Evolutionary conservation across 2,329 filamentous ascomycete genomes (phyloP), one percentile per base, ranked within the genome.

Genomic region (Septoria petroselini): DNA sequence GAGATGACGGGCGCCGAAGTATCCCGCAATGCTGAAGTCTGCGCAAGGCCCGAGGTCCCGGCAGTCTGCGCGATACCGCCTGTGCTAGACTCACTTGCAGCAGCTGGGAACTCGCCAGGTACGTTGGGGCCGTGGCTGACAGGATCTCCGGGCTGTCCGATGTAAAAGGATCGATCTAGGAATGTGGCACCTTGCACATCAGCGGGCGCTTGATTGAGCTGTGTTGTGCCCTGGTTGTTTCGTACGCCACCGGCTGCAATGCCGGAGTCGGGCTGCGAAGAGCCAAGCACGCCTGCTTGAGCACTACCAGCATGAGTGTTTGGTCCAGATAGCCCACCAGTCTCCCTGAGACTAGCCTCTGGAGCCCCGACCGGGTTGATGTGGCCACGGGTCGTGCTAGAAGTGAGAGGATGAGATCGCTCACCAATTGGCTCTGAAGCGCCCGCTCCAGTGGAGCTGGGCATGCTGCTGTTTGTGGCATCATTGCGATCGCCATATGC

Each of bases 31-130:
- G 17, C 21, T 15, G 37, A 29, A 25, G 37, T 41, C 11, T 27
- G 23, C 23, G 23, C 5, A 9, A 27, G 23, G 23, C 34, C 19
- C 7, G 34, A 18, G 5, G 34, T 21, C 11, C 15, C 17, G 4
- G 7, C 11, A 11, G 7, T 38, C 34, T 9, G 34, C 14, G 3
- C 14, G 4, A 19, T 23, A 12, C 34, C 48, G 8, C 37, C 23
- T 5, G 30, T 35, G 2, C 41, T 38, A 33, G 49, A 49, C 52
- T 52, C 38, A 15, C 53, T 50, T 9, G 41, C 39, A 40, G 60
- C 62, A 3, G 39, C 52, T 3, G 64, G 64, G 34, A 62, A 66
- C 42, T 64, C 64, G 34, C 63, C 65, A 25, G 64, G 62, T 5
- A 68, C 58, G 29, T 66, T 61, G 5, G 71, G 69, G 7, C 35